Evolutionary conservation across 768 basidiomycete genomes (phyloP).

Genomic region (Zangia roseola): DNA sequence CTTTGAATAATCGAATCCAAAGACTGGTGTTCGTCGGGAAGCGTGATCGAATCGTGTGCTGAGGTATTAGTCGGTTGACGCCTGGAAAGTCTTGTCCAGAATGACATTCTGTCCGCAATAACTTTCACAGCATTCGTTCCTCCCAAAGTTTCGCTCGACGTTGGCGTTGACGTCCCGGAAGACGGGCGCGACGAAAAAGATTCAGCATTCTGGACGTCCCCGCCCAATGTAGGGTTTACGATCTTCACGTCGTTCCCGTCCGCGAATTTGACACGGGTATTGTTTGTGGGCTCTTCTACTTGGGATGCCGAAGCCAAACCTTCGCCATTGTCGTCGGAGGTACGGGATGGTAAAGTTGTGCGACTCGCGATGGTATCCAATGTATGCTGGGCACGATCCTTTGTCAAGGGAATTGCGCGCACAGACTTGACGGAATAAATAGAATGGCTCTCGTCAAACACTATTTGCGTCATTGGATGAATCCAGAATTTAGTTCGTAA

Average conservation of each 20-base stretch:
- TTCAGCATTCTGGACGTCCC: constrained; percentile 1
- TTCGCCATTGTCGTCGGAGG: constrained; percentile 28
- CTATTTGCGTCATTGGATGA: constrained; percentile 36
- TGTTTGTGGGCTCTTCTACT: constrained; percentile 8
- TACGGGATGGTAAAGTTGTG: constrained; percentile 49
- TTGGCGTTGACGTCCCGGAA: constrained; percentile 56
- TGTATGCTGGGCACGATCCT: constrained; percentile 56
- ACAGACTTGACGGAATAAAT: constrained; percentile 72
- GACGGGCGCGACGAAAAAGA: constrained; percentile 25
- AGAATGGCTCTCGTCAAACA: constrained; percentile 58
- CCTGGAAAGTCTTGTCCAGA: constrained; percentile 67
- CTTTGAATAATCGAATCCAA: constrained; percentile 44
- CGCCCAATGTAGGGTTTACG: constrained; percentile 35
- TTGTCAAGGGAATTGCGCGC: constrained; percentile 67
- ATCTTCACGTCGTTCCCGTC: constrained; percentile 45
- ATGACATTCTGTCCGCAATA: constrained; percentile 65
- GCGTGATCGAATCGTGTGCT: constrained; percentile 9
- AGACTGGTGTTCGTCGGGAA: constrained; percentile 22
- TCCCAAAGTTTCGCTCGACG: constrained; percentile 43
- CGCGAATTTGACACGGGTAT: constrained; percentile 54
- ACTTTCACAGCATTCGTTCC: constrained; percentile 59
- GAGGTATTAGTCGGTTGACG: constrained; percentile 33
- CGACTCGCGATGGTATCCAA: constrained; percentile 53
- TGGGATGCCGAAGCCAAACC: constrained; percentile 17
- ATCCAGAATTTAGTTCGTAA: not conserved